Percentiles rank a stretch among this genome's conserved stretches.
Conservation (phyloP, 208 protist genomes). For the Acanthamoeba sp. region DNA sequence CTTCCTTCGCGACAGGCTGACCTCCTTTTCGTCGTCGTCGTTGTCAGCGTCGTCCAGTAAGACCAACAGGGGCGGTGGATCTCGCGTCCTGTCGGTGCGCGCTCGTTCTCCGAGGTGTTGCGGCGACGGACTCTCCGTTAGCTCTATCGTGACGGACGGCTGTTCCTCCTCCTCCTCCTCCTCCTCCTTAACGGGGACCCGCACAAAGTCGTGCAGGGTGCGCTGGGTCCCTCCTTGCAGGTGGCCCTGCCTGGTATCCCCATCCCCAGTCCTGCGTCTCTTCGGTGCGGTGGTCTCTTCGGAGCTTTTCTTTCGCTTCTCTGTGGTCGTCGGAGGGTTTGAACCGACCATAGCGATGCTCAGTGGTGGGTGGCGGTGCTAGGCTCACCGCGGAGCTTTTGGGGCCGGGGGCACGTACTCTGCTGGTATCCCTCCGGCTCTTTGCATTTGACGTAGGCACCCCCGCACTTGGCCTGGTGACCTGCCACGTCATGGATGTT, state of each 20-base stretch:
- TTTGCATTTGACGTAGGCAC: constrained; percentile 60
- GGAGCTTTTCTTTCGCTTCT: background rate
- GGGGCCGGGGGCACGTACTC: background rate
- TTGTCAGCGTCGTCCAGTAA: too few species aligned
- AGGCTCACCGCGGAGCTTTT: background rate
- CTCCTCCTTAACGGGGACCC: background rate
- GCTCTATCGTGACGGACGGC: too few species aligned
- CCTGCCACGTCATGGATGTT: too few species aligned
- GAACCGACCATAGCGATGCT: too few species aligned
- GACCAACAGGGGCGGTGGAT: too few species aligned
- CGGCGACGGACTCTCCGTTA: too few species aligned
- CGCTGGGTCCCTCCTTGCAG: background rate
- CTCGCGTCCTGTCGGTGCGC: too few species aligned
- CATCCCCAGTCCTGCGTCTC: background rate
- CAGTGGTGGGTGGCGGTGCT: too few species aligned
- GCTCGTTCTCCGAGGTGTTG: too few species aligned
- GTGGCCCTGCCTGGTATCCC: background rate
- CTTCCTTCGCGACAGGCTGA: too few species aligned
- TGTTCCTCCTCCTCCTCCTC: background rate
- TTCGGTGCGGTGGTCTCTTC: background rate
- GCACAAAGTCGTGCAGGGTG: background rate
- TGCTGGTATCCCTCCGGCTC: constrained; percentile 34
- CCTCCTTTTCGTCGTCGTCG: too few species aligned
- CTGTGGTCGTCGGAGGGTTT: too few species aligned
- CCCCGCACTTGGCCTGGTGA: constrained; percentile 69